Percentiles rank a stretch among this genome's conserved stretches.
Evolutionary conservation across 2,329 filamentous ascomycete genomes (phyloP).

Genomic region (Aspergillus tanneri): DNA sequence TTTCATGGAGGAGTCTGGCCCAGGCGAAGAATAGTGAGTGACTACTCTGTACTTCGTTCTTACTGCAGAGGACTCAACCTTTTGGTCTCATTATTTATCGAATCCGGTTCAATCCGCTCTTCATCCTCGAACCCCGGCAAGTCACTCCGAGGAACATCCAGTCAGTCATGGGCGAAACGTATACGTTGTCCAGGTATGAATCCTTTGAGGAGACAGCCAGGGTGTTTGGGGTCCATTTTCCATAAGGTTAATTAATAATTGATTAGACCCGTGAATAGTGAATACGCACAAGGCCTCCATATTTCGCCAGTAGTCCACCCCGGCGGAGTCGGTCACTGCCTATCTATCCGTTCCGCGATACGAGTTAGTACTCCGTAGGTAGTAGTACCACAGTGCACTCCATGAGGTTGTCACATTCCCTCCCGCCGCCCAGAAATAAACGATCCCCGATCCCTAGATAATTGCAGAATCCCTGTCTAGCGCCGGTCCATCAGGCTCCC

Average conservation of each 20-base stretch:
- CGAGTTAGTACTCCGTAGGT: not conserved
- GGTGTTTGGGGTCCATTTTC: not conserved
- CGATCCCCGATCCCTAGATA: too few relatives aligned
- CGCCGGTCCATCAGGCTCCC: not conserved
- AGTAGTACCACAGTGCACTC: not conserved
- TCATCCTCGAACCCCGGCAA: too few relatives aligned
- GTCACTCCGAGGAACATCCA: not conserved
- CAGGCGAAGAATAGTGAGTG: too few relatives aligned
- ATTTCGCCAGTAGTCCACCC: not conserved
- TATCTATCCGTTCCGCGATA: not conserved
- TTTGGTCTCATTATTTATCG: too few relatives aligned
- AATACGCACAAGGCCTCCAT: too few relatives aligned
- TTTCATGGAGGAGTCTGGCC: too few relatives aligned
- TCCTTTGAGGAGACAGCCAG: not conserved
- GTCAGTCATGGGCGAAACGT: not conserved
- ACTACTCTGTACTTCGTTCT: too few relatives aligned
- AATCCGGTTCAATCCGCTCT: too few relatives aligned
- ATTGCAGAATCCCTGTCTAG: not conserved
- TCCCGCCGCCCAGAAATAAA: too few relatives aligned
- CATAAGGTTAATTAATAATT: too few relatives aligned
- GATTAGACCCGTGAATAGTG: not conserved
- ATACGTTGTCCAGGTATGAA: not conserved
- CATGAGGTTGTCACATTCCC: too few relatives aligned
- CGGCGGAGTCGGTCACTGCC: not conserved
- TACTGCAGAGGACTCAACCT: too few relatives aligned